Percentiles rank a stretch among this genome's conserved stretches.
These are phyloP conservation scores for Brassica carinata DNA, from an alignment of 345 rosid genomes.

Conservation along the genomic window DNA sequence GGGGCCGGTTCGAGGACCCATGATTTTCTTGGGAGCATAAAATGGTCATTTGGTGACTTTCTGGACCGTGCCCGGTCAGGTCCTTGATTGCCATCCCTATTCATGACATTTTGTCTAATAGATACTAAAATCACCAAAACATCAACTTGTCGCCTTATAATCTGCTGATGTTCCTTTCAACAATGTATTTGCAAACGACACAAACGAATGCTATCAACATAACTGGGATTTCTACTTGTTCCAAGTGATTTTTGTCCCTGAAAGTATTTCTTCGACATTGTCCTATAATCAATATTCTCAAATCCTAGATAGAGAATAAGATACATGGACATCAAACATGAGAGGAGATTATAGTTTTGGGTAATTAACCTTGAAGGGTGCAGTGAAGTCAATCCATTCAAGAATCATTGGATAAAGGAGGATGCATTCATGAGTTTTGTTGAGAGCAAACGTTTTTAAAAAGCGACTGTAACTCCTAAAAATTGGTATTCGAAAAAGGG, in stretches of 20 bases:
- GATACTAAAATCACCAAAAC: background rate
- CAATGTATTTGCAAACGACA: conserved; percentile 53
- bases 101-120: background rate
- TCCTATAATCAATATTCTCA: conserved; percentile 84
- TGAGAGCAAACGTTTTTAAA: background rate
- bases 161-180: conserved; percentile 90
- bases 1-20: too few relatives aligned
- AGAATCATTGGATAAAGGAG: background rate
- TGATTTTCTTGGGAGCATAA: too few relatives aligned
- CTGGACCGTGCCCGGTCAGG: too few relatives aligned
- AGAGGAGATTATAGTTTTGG: background rate
- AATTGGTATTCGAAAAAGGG: background rate
- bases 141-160: conserved; percentile 82
- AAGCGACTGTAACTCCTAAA: conserved; percentile 2
- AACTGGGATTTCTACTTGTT: conserved; percentile 55
- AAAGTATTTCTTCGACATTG: conserved; percentile 78
- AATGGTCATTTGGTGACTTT: too few relatives aligned
- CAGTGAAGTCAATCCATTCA: background rate
- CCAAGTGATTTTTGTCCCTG: conserved; percentile 84
- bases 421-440: background rate
- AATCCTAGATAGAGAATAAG: conserved; percentile 47
- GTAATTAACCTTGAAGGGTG: background rate
- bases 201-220: background rate
- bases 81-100: too few relatives aligned
- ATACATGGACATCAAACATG: background rate